phyloP scores from a whole-genome alignment of 352 stramenopile genomes.

The Pythium plurisporium region DNA sequence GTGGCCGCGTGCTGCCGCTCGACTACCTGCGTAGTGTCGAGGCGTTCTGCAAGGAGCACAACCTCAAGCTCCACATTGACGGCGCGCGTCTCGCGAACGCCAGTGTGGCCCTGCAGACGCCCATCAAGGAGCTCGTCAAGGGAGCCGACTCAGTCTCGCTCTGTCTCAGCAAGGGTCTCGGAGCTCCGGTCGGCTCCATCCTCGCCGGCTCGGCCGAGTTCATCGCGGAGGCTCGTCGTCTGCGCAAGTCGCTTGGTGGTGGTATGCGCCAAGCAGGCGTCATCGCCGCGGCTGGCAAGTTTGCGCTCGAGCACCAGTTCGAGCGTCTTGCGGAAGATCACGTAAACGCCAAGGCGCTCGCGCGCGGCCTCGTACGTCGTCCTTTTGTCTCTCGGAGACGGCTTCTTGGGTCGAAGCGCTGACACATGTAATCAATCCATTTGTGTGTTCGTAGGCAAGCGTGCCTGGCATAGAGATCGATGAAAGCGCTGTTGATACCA shows the following conservation, averaged over 20 bases:
- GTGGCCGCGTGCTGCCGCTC: conserved; percentile 86
- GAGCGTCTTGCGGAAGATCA: conserved; percentile 82
- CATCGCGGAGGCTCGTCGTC: conserved; percentile 83
- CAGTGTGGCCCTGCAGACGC: conserved; percentile 70
- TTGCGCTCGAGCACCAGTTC: conserved; percentile 88
- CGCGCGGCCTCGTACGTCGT: conserved; percentile 35
- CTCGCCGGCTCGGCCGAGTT: conserved; percentile 89
- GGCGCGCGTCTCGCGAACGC: conserved; percentile 95
- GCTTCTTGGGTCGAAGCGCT: background rate
- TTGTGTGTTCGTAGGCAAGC: conserved; percentile 13
- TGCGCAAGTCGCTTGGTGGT: conserved; percentile 95
- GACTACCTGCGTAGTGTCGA: conserved; percentile 79
- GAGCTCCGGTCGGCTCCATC: conserved; percentile 92
- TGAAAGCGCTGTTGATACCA: conserved; percentile 71
- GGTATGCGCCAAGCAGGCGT: conserved; percentile 96
- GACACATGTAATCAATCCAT: background rate
- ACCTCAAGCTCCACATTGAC: conserved; percentile 94
- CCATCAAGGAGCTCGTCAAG: conserved; percentile 72
- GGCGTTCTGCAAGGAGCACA: conserved; percentile 59
- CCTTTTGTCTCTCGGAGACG: background rate
- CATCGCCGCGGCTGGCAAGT: conserved; percentile 90
- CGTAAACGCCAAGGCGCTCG: conserved; percentile 67
- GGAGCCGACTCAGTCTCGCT: conserved; percentile 91
- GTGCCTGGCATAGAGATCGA: conserved; percentile 71
- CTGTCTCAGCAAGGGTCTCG: conserved; percentile 96